Conservation (phyloP, 2,329 filamentous ascomycete genomes). For the Sporothrix globosa region DNA sequence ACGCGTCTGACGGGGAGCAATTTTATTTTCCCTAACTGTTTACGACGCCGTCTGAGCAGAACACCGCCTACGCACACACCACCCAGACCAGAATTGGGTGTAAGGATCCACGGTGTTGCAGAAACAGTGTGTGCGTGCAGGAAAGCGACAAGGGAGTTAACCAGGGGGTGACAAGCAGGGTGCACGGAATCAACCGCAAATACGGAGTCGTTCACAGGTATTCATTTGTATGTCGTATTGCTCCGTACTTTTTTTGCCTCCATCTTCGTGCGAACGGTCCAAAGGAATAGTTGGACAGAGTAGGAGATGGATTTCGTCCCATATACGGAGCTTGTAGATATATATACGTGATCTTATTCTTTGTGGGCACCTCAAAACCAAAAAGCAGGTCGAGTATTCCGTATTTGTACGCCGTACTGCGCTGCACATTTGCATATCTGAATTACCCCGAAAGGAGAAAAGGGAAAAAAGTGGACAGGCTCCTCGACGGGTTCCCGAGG, state of each 20-base stretch:
- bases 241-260: neutral
- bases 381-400: neutral
- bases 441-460: neutral
- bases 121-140: slow-evolving; percentile 1
- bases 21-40: neutral
- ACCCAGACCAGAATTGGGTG: slow-evolving; percentile 15
- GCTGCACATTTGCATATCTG: neutral
- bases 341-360: too few relatives aligned
- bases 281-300: too few relatives aligned
- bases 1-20: slow-evolving; percentile 13
- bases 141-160: slow-evolving; percentile 3
- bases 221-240: neutral
- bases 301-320: too few relatives aligned
- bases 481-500: slow-evolving; percentile 26
- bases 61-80: slow-evolving; percentile 12
- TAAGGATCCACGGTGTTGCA: slow-evolving; percentile 12
- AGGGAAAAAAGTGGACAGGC: slow-evolving; percentile 8
- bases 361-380: neutral
- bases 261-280: too few relatives aligned
- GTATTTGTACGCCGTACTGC: too few relatives aligned
- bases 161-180: neutral
- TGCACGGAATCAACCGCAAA: slow-evolving; percentile 21
- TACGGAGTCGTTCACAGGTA: slow-evolving; percentile 20
- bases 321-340: too few relatives aligned
- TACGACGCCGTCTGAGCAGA: too few relatives aligned